These are phyloP conservation scores for Digitaria exilis DNA, from an alignment of 202 grass and related monocot species.

Conservation along the genomic window DNA sequence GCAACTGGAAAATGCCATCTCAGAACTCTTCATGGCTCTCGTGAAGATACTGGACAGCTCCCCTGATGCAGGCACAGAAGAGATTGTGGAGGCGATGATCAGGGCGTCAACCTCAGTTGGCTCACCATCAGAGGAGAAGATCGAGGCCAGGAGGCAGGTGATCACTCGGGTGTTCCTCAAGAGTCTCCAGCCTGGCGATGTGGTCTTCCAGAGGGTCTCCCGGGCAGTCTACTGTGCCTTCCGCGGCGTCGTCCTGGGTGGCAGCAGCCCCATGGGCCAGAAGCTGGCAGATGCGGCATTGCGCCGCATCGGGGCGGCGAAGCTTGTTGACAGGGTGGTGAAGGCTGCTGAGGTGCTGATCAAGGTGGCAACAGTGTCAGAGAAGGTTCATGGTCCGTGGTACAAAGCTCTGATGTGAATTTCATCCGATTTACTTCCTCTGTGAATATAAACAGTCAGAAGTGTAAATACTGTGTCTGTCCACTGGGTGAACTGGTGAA, in stretches of 20 bases:
- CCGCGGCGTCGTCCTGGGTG: conserved; percentile 57
- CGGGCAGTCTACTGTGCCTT: conserved; percentile 61
- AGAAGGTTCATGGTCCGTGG: conserved; percentile 76
- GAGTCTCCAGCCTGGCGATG: conserved; percentile 67
- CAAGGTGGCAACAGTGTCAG: conserved; percentile 54
- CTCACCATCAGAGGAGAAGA: conserved; percentile 43
- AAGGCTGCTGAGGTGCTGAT: conserved; percentile 56
- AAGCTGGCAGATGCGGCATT: conserved; percentile 64
- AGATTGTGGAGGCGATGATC: conserved; percentile 71
- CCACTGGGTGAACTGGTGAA: conserved; percentile 32
- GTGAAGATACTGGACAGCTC: conserved; percentile 55
- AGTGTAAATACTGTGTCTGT: conserved; percentile 44
- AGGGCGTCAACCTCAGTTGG: conserved; percentile 39
- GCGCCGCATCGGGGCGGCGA: conserved; percentile 48
- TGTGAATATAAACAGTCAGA: conserved; percentile 56
- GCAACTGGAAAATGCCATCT: conserved; percentile 49
- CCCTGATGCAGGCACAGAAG: conserved; percentile 59
- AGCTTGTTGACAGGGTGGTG: conserved; percentile 52
- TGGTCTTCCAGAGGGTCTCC: conserved; percentile 73
- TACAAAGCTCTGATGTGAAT: conserved; percentile 64
- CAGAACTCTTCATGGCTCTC: conserved; percentile 53
- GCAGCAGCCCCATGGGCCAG: conserved; percentile 55
- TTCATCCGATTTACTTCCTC: conserved; percentile 34
- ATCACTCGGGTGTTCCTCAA: conserved; percentile 75
- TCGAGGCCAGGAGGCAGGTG: conserved; percentile 61